A percentile compares a stretch with the other conserved stretches of the same genome.
phyloP scores from a whole-genome alignment of 805 yeast species.

The Candida adriatica region DNA sequence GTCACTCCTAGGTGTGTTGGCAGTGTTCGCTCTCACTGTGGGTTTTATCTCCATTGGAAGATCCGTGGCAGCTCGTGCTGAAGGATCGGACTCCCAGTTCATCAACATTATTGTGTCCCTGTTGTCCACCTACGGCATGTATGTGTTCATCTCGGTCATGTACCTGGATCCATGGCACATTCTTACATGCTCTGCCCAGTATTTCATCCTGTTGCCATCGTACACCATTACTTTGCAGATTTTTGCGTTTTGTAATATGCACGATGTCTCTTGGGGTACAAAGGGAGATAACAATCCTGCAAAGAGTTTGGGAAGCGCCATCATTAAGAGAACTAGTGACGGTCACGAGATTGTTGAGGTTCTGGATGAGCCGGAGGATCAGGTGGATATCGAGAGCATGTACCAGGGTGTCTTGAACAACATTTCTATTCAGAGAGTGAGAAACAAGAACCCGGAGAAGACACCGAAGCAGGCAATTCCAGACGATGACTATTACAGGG shows the following conservation, averaged over 20 bases:
- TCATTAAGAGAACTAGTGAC: slow-evolving; percentile 59
- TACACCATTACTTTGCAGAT: slow-evolving; percentile 90
- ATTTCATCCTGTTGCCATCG: slow-evolving; percentile 83
- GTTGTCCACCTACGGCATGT: slow-evolving; percentile 87
- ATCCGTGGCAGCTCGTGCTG: slow-evolving; percentile 35
- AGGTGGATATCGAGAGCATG: slow-evolving; percentile 72
- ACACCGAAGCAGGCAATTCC: slow-evolving; percentile 32
- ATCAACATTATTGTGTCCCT: slow-evolving; percentile 78
- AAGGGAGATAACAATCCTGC: slow-evolving; percentile 83
- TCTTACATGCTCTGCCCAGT: slow-evolving; percentile 78
- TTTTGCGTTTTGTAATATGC: slow-evolving; percentile 96
- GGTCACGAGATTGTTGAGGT: slow-evolving; percentile 77
- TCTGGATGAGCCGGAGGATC: slow-evolving; percentile 64
- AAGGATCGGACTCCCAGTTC: slow-evolving; percentile 38
- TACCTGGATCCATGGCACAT: slow-evolving; percentile 97
- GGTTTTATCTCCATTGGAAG: slow-evolving; percentile 74
- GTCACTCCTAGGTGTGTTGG: slow-evolving; percentile 67
- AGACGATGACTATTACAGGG: slow-evolving; percentile 84
- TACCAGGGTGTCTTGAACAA: slow-evolving; percentile 70
- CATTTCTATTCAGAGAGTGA: slow-evolving; percentile 62
- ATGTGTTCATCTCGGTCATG: slow-evolving; percentile 70
- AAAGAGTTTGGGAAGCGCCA: slow-evolving; percentile 66
- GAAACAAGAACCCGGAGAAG: slow-evolving; percentile 43
- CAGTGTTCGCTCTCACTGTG: slow-evolving; percentile 71
- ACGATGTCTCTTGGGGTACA: slow-evolving; percentile 99